Conservation (phyloP, 2,329 filamentous ascomycete genomes). For the Lasiodiplodia theobromae region DNA sequence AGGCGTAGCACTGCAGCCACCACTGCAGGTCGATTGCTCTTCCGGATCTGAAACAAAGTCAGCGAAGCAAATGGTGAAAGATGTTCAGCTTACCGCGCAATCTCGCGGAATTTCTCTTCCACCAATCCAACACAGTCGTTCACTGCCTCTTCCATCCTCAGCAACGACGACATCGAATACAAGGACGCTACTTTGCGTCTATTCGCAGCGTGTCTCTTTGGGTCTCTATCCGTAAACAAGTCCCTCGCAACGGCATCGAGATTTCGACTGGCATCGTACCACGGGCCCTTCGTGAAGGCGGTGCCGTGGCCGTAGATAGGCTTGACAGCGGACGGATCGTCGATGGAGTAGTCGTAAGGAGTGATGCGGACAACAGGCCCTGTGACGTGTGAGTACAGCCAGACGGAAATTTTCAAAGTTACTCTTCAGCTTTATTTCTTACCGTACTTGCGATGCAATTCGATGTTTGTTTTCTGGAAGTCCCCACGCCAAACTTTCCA, state of each 20-base stretch:
- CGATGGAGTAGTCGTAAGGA: conserved; percentile 40
- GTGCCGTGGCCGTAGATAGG: conserved; percentile 47
- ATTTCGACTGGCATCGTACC: conserved; percentile 44
- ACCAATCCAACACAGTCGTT: not conserved
- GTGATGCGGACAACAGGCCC: conserved; percentile 43
- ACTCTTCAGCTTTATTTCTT: not conserved
- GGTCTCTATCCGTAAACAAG: not conserved
- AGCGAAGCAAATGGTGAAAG: not conserved
- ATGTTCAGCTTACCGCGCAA: not conserved
- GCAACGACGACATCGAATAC: conserved; percentile 7
- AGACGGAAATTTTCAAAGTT: not conserved
- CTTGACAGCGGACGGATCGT: conserved; percentile 40
- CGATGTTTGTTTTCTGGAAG: conserved; percentile 35
- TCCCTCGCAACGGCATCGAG: conserved; percentile 38
- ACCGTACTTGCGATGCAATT: conserved; percentile 30
- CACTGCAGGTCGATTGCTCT: conserved; percentile 49
- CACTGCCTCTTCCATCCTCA: conserved; percentile 11
- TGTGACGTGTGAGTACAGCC: not conserved
- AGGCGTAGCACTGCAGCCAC: conserved; percentile 58
- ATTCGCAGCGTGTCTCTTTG: not conserved
- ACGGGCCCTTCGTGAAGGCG: conserved; percentile 60
- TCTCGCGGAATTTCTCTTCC: not conserved
- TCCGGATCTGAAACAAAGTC: not conserved
- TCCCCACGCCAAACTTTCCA: conserved; percentile 33
- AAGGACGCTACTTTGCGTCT: conserved; percentile 7